Conservation (phyloP, 306 rosid species). For the Rosa chinensis region DNA sequence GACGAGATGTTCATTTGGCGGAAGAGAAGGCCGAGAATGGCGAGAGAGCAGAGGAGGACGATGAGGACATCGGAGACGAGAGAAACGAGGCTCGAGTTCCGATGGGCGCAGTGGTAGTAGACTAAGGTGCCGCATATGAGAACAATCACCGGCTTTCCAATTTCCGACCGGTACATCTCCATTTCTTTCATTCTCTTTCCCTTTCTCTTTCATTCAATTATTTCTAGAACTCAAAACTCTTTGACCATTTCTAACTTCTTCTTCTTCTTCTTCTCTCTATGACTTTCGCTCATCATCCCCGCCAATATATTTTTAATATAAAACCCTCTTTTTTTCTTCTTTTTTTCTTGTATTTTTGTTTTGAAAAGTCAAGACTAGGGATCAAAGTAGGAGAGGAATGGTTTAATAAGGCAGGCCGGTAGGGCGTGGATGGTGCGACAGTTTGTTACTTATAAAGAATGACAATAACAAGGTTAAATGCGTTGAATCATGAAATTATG, state of each 20-base stretch:
- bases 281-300: background rate
- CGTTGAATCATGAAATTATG: too few species aligned
- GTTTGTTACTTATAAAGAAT: too few species aligned
- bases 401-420: background rate
- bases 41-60: conserved; percentile 92
- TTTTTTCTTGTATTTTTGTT: background rate
- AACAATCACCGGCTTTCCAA: conserved; percentile 52
- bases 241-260: background rate
- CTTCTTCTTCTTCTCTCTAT: background rate
- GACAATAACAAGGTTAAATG: too few species aligned
- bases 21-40: conserved; percentile 92
- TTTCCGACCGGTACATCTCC: conserved; percentile 31
- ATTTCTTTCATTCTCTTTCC: conserved; percentile 16
- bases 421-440: background rate
- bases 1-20: conserved; percentile 79
- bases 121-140: conserved; percentile 63
- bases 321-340: too few species aligned
- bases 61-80: conserved; percentile 86
- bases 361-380: background rate
- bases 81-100: conserved; percentile 65
- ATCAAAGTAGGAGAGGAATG: too few species aligned
- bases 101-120: conserved; percentile 83
- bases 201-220: conserved; percentile 7
- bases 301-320: background rate
- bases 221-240: background rate